These are phyloP conservation scores for Mucor irregularis DNA, from an alignment of 371 early-diverging fungal genomes.

Conservation along the genomic window DNA sequence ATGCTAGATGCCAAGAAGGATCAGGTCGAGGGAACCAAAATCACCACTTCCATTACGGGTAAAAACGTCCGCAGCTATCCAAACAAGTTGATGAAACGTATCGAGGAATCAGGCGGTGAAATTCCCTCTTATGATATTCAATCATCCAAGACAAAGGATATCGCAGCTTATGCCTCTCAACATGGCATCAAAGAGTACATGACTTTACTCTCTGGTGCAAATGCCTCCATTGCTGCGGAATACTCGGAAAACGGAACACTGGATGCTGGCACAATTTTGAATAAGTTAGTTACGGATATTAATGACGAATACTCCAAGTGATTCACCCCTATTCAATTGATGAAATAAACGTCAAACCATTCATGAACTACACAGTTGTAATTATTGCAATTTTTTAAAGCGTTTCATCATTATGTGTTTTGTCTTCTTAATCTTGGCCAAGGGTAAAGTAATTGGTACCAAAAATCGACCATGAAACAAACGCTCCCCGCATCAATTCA, in stretches of 20 bases:
- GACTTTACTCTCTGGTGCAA: constrained; percentile 32
- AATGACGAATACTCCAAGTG: neutral
- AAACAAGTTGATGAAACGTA: constrained; percentile 34
- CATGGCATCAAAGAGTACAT: constrained; percentile 32
- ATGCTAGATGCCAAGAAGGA: constrained; percentile 16
- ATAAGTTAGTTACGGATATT: constrained; percentile 28
- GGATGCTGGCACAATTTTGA: constrained; percentile 27
- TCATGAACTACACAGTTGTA: too few species aligned
- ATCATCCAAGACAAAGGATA: constrained; percentile 44
- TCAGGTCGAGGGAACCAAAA: constrained; percentile 14
- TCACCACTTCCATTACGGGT: constrained; percentile 38
- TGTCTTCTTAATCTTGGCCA: too few species aligned
- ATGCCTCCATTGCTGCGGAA: constrained; percentile 25
- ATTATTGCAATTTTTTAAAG: too few species aligned
- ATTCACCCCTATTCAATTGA: too few species aligned
- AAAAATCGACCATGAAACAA: too few species aligned
- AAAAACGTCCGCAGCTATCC: constrained; percentile 37
- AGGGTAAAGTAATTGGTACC: too few species aligned
- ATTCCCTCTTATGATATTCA: constrained; percentile 44
- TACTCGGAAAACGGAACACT: constrained; percentile 39
- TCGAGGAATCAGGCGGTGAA: constrained; percentile 17
- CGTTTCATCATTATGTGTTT: too few species aligned
- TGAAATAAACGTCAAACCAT: too few species aligned
- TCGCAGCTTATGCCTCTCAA: constrained; percentile 28
- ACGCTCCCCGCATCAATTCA: too few species aligned